Base-by-base conservation (phyloP, 1,139 yeast species). In the Diutina scorzettiae region DNA sequence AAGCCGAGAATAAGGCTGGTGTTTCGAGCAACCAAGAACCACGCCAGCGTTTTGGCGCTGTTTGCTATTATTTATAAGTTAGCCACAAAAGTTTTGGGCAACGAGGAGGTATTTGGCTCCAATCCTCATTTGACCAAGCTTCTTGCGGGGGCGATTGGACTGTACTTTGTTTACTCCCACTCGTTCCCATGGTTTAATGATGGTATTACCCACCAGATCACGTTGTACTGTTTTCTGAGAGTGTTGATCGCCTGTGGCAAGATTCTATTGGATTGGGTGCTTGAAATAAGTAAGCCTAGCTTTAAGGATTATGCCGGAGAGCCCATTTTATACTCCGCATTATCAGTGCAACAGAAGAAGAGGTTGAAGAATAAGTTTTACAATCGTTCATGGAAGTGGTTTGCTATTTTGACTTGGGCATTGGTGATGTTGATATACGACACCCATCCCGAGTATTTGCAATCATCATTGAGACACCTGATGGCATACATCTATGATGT, bases 361-460 rank as follows among this genome's bases (percentile, higher is more conserved):
- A 67, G 59, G 49, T 58, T 60, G 46, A 62, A 60, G 49, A 50
- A 49, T 32, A 51, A 51, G 39, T 55, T 71, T 23, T 66, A 71
- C 50, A 63, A 63, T 48, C 57, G 55, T 43, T 63, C 79, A 4
- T 82, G 89, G 89, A 68, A 76, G 41, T 58, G 72, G 43, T 76
- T 79, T 55, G 81, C 89, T 1, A 75, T 81, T n/a, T 47, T 77
- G 6, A 68, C 79, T 8, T 83, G 94, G 94, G 93, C 80, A 0
- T 57, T 74, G 42, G 85, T 82, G 41, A 81, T 83, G 91, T 68
- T 73, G 51, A 66, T 83, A 43, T 82, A 80, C 58, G 73, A 80
- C 47, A 64, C 65, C 47, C 81, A 81, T 48, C 81, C 83, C 6
- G 70, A 69, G 42, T 71, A 73, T 51, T 64, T 83, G 44, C 91